Base-by-base conservation (phyloP, 2,329 filamentous ascomycete species). In the Pseudopyricularia cyperi region DNA sequence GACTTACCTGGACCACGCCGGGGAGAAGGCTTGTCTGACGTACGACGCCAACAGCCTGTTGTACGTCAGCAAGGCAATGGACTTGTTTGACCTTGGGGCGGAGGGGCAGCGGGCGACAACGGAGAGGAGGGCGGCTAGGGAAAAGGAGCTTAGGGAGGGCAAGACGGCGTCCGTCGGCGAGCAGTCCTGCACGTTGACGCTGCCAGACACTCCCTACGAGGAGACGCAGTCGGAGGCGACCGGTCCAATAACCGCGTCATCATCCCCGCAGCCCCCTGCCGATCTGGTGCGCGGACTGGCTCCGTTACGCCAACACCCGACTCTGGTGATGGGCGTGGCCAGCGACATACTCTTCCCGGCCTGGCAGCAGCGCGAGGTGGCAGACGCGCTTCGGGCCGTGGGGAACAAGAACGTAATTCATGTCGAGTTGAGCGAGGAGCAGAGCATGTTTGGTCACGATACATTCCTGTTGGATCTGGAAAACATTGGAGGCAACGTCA, bases 51-150 rank as follows among this genome's bases (percentile, higher is more conserved):
- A 98, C 68, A 95, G 89, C 62, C 71, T 97, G 37, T 74, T 98
- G 2, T 98, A 98, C 66, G 88, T 98, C 53, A 95, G 89, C 66
- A 98, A 98, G 69, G 93, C 93, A 5, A 98, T 98, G 93, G 93
- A 98, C 63, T 74, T 98, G 12, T 98, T 98, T 65, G 93, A 98
- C 61, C 77, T 98, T 0, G 89, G 93, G 24, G 72, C 73, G 48
- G 76, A 80, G 39, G 82, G 85, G 62, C 87, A 90, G 63, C 66
- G 71, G 3, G 79, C 76, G 19, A 80, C 86, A 2, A 72, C 72
- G 19, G 62, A 71, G 32, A 77, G 89, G 28, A 75, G 90, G 15
- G 71, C 75, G 14, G 73, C 79, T 52, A 81, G 84, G 48, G 70
- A 76, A 55, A 67, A 71, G 46, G 77, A 77, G 49, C 68, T 90